These are phyloP conservation scores for Aspergillus conjunctus DNA, from an alignment of 495 filamentous ascomycete genomes.

Conservation along the genomic window DNA sequence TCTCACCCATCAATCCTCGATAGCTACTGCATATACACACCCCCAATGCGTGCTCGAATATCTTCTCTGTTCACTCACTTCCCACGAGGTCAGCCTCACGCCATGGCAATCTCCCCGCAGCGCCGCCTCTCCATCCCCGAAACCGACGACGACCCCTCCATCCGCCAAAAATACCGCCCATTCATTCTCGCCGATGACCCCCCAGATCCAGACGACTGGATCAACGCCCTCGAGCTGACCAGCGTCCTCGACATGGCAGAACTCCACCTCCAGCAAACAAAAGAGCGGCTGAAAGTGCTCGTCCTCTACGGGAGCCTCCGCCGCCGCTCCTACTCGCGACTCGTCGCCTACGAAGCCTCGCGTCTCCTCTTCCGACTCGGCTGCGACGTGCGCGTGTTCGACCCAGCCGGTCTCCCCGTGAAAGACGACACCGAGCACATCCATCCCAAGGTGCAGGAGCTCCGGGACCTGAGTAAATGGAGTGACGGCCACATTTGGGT, in stretches of 20 bases:
- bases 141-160: constrained; percentile 48
- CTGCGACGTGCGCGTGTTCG: constrained; percentile 67
- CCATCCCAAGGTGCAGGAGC: constrained; percentile 67
- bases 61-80: background rate
- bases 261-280: constrained; percentile 41
- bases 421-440: constrained; percentile 61
- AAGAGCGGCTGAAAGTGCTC: constrained; percentile 58
- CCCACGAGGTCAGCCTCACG: background rate
- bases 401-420: constrained; percentile 61
- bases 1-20: constrained; percentile 1
- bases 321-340: constrained; percentile 59
- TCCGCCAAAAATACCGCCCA: constrained; percentile 59
- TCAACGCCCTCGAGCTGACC: constrained; percentile 57
- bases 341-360: constrained; percentile 62
- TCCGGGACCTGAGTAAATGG: constrained; percentile 64
- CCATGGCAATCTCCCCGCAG: constrained; percentile 1
- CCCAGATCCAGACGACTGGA: constrained; percentile 57
- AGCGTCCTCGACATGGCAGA: constrained; percentile 56
- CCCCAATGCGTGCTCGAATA: background rate
- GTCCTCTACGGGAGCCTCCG: constrained; percentile 67
- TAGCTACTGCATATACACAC: background rate
- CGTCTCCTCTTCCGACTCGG: constrained; percentile 68
- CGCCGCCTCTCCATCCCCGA: constrained; percentile 46
- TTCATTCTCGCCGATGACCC: constrained; percentile 51
- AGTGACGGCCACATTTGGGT: constrained; percentile 73